Percentiles rank a stretch among this genome's conserved stretches.
Evolutionary conservation across 2,329 filamentous ascomycete genomes (phyloP).

Genomic region (Aspergillus luchuensis): DNA sequence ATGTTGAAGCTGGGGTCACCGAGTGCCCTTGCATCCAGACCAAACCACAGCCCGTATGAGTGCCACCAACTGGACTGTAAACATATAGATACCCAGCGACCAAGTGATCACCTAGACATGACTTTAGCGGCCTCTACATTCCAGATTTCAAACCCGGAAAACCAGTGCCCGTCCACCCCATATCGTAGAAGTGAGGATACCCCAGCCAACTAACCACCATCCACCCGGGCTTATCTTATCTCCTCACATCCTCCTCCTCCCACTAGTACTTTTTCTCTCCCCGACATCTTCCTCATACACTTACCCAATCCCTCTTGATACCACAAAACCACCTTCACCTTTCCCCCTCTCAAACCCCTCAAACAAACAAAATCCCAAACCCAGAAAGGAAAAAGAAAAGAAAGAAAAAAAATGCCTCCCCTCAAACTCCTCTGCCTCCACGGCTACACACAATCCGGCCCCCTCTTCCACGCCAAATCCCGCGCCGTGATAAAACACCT

Average conservation of each 20-base stretch:
- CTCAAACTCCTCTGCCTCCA: conserved; percentile 77
- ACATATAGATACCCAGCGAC: too few species aligned
- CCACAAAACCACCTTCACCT: neutral
- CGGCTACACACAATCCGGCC: conserved; percentile 87
- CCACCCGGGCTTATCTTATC: conserved; percentile 8
- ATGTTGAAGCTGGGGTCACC: neutral
- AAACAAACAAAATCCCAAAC: neutral
- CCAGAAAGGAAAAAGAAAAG: neutral
- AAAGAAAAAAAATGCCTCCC: conserved; percentile 22
- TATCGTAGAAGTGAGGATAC: neutral
- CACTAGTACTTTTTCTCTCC: conserved; percentile 5
- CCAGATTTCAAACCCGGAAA: neutral
- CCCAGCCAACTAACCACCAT: neutral
- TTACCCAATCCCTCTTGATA: neutral
- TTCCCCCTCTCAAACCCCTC: neutral
- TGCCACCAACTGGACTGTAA: too few species aligned
- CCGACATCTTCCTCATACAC: neutral
- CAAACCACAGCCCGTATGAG: too few species aligned
- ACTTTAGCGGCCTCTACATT: neutral
- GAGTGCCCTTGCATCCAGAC: neutral
- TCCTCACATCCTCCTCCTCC: neutral
- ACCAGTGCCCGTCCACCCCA: too few species aligned
- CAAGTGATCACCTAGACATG: neutral
- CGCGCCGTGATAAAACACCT: conserved; percentile 82
- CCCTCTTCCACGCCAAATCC: conserved; percentile 83